Evolutionary conservation across 2,329 filamentous ascomycete species (phyloP).

Genomic region (Fusarium denticulatum): DNA sequence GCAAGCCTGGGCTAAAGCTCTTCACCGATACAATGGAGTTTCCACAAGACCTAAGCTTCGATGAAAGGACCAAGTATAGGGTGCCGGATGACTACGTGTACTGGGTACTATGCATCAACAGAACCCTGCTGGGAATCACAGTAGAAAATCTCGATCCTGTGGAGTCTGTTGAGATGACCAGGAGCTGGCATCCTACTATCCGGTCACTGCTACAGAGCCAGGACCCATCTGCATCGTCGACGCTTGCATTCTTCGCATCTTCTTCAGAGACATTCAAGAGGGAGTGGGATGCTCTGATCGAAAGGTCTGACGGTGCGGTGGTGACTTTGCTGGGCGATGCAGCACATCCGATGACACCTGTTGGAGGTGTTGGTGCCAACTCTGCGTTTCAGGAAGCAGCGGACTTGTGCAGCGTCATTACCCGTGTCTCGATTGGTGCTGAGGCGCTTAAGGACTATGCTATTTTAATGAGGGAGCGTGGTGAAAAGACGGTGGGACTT

Average conservation of each 20-base stretch:
- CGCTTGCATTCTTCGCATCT: neutral
- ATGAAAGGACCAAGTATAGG: neutral
- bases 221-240: neutral
- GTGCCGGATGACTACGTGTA: neutral
- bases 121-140: neutral
- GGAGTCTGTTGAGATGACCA: neutral
- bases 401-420: neutral
- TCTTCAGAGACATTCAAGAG: neutral
- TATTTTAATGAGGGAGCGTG: fast-evolving
- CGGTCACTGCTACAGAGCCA: neutral
- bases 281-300: fast-evolving
- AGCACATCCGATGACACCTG: neutral
- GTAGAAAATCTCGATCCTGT: neutral
- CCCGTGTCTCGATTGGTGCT: fast-evolving
- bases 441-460: neutral
- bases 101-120: neutral
- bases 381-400: neutral
- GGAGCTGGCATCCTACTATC: neutral
- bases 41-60: neutral
- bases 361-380: neutral
- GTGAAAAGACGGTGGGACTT: neutral
- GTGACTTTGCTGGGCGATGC: neutral
- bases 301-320: neutral
- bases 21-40: neutral
- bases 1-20: neutral